A percentile compares a stretch with the other conserved stretches of the same genome.
Conservation (phyloP, 108 stramenopile genomes). For the Pseudonitzschia multiseries region DNA sequence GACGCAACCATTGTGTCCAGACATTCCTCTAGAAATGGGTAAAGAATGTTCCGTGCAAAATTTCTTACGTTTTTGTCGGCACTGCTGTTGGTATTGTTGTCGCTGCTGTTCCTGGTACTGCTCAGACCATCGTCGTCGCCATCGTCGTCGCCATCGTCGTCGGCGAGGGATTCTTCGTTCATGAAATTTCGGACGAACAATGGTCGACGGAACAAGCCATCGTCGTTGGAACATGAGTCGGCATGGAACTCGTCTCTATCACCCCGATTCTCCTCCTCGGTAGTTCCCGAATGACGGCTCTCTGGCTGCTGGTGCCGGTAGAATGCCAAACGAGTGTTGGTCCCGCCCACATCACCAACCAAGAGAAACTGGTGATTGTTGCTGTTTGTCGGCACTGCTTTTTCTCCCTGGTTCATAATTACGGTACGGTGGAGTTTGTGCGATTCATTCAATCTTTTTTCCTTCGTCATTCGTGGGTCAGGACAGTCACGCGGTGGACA, state of each 20-base stretch:
- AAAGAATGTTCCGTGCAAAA: not conserved
- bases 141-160: not conserved
- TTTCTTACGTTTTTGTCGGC: not conserved
- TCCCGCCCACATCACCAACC: constrained; percentile 79
- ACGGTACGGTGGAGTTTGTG: too few relatives aligned
- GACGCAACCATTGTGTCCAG: not conserved
- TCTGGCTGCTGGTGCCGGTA: constrained; percentile 11
- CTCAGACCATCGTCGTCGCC: not conserved
- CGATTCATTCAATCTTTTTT: too few relatives aligned
- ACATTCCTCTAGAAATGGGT: constrained; percentile 2
- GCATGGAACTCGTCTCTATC: too few relatives aligned
- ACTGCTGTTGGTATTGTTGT: not conserved
- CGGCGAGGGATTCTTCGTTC: constrained; percentile 41
- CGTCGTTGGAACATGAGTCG: constrained; percentile 17
- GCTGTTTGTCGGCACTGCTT: too few relatives aligned
- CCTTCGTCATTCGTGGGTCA: too few relatives aligned
- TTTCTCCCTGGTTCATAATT: too few relatives aligned
- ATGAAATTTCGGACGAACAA: constrained; percentile 39
- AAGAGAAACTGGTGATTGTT: constrained; percentile 38
- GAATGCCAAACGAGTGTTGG: constrained; percentile 66
- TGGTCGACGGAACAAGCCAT: constrained; percentile 12
- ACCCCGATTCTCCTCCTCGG: too few relatives aligned
- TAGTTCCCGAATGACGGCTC: not conserved
- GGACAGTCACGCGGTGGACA: too few relatives aligned
- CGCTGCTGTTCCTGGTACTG: not conserved